A percentile compares a stretch with the other conserved stretches of the same genome.
Conservation (phyloP, 768 basidiomycete species). For the Naganishia friedmannii region DNA sequence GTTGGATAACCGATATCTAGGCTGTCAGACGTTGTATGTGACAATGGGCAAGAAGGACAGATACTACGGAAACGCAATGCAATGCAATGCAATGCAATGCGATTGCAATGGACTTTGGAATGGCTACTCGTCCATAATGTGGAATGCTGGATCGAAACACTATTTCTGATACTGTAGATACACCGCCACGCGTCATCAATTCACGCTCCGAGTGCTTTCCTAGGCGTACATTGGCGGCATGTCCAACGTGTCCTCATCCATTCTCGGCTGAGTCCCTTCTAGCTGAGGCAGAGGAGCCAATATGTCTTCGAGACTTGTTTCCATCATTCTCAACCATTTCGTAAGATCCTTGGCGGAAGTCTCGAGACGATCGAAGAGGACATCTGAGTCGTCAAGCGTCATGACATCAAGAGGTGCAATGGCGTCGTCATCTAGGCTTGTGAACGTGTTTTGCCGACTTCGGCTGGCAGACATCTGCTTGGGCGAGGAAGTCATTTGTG, state of each 20-base stretch:
- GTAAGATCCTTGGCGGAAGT: conserved; percentile 10
- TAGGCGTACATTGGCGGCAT: conserved; percentile 5
- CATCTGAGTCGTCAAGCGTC: conserved; percentile 7
- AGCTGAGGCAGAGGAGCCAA: not conserved
- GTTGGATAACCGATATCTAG: conserved; percentile 48
- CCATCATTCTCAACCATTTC: conserved; percentile 15
- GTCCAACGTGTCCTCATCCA: not conserved
- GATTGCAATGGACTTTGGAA: not conserved
- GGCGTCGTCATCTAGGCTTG: not conserved
- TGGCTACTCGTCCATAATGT: not conserved
- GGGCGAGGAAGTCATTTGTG: conserved; percentile 50
- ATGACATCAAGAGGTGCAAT: conserved; percentile 11
- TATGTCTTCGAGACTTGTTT: conserved; percentile 5
- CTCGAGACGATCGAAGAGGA: conserved; percentile 15
- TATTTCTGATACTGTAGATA: not conserved
- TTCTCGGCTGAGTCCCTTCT: not conserved
- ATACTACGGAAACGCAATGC: not conserved
- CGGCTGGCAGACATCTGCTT: conserved; percentile 38
- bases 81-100: not conserved
- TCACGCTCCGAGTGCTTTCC: not conserved
- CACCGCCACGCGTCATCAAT: not conserved
- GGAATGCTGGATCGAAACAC: not conserved
- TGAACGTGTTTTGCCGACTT: conserved; percentile 9
- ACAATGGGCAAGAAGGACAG: not conserved
- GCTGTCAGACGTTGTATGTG: not conserved